Conservation (phyloP, 306 rosid genomes). For the Quercus dentata region DNA sequence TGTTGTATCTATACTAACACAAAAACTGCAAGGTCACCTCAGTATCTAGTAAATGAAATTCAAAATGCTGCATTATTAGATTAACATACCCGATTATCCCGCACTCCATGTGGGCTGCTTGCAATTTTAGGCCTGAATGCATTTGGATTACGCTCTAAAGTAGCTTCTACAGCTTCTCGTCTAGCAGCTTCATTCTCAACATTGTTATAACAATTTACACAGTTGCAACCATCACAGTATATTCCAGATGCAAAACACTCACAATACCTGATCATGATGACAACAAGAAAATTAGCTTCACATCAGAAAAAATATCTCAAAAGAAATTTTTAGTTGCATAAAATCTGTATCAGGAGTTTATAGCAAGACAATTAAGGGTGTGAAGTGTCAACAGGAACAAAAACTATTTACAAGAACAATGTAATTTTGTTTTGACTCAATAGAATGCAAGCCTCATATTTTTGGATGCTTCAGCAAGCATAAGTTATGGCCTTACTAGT, state of each 20-base stretch:
- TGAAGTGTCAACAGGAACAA: background rate
- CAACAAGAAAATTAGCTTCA: conserved; percentile 29
- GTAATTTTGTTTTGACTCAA: background rate
- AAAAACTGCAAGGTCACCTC: conserved; percentile 1
- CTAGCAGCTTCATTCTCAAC: conserved; percentile 94
- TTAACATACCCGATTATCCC: conserved; percentile 63
- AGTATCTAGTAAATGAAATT: conserved; percentile 8
- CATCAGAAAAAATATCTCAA: conserved; percentile 12
- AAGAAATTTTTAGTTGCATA: conserved; percentile 6
- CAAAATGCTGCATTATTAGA: conserved; percentile 11
- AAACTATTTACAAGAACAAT: background rate
- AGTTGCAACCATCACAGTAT: conserved; percentile 99
- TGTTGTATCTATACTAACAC: conserved; percentile 1
- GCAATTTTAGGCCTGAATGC: conserved; percentile 99
- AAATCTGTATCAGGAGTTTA: background rate
- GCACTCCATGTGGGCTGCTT: conserved; percentile 87
- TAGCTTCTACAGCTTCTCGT: conserved; percentile 96
- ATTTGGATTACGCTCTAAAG: conserved; percentile 97
- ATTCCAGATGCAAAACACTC: conserved; percentile 99
- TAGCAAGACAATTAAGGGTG: background rate
- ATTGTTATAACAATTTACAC: conserved; percentile 92
- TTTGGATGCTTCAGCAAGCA: background rate
- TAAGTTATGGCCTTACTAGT: background rate
- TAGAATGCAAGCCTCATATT: background rate
- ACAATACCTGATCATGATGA: conserved; percentile 76